Base-by-base conservation (phyloP, 768 basidiomycete species). In the Chalciporus piperatus region DNA sequence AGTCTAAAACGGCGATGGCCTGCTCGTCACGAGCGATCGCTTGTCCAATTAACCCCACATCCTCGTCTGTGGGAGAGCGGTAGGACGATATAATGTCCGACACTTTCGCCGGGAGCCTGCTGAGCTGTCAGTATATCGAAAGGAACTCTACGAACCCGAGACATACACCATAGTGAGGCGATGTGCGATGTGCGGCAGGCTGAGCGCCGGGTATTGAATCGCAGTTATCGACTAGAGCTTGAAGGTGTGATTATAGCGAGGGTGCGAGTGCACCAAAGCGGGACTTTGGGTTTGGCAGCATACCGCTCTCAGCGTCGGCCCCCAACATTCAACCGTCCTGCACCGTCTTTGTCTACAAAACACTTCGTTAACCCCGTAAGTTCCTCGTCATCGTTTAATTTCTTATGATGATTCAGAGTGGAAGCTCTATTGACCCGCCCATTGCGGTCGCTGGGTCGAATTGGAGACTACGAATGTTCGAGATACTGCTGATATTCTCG, bases 391-490 rank as follows among this genome's bases (percentile, higher is more conserved):
- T 8, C 30, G 45, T 32, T n/a, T 35, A 1, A 37, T 54, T 32
- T 32, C 19, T 59, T 28, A 67, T 68, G 90, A 92, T 92, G 88
- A 92, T 81, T 87, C 85, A 88, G 90, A 92, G 90, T 92, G 90
- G 90, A 89, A 84, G 74, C 90, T 85, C 72, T 68, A 87, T 80
- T 74, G 77, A 91, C 81, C 87, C 77, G 71, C 69, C 58, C 67
- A 61, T 14, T 48, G 40, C 48, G 54, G 55, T 58, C 56, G 74
- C 68, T 71, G 86, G 87, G 84, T 87, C 73, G 79, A 79, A 56
- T 65, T 79, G 89, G 76, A 80, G 90, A 92, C 88, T 72, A 65
- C 62, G 75, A 74, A 82, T 79, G 88, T 89, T 90, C 89, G 77
- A 84, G 90, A 92, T 93, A 93, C 90, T 93, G 82, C 89, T 93